Base-by-base conservation (phyloP, 2,329 filamentous ascomycete species). In the Rutstroemia sp. region DNA sequence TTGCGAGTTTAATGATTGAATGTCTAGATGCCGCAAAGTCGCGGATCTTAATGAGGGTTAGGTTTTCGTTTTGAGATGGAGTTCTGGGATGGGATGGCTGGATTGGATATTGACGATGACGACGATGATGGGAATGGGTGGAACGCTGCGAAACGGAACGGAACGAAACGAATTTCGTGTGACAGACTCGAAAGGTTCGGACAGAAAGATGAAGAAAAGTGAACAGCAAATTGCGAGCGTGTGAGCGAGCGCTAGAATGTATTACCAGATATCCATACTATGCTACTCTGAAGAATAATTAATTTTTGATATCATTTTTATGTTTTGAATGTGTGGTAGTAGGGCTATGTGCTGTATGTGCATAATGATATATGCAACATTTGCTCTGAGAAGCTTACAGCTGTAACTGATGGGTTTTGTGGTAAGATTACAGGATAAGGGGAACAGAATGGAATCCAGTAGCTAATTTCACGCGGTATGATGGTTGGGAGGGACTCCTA, bases 1-100 rank as follows among this genome's bases (percentile, higher is more conserved):
- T 48, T 19, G 39, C 16, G 10, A 19, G 10, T 40, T 42, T 48
- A 54, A 54, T 40, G 51, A 54, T 27, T 40, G 51, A 53, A 54
- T 53, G 40, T 36, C 25, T 27, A 14, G 2, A 54, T 30, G 30
- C 38, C 25, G 21, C 40, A 5, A 21, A 10, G n/a, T 9, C 9
- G 21, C 40, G n/a, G 17, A 44, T 44, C 2, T 44, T 34, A 12
- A 12, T 34, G 14, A 2, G 17, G 17, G 23, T 12, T 1, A n/a
- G 40, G 40, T 6, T 5, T 44, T 44, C 21, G 16, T 3, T 17
- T 8, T 21, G 17, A 44, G 17, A 8, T 23, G n/a, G 40, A 21
- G 21, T 17, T 44, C 23, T 17, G 8, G 40, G 40, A 19, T 44
- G 10, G 19, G n/a, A 19, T 42, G 39, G 17, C 21, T 23, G 10